Evolutionary conservation across 2,329 filamentous ascomycete genomes (phyloP).

Genomic region (Thielaviopsis populi): DNA sequence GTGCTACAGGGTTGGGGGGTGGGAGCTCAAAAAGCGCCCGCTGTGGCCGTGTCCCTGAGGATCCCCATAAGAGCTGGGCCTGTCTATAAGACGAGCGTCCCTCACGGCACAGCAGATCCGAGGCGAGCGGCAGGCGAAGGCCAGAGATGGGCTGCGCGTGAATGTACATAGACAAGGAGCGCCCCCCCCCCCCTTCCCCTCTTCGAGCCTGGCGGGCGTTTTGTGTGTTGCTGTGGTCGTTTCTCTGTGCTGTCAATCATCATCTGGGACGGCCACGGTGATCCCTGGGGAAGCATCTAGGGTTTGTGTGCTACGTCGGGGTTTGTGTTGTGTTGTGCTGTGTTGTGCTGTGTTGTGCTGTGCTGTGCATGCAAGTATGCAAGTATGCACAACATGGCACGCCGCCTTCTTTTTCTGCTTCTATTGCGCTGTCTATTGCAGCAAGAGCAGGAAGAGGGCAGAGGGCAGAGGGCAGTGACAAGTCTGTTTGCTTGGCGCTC

Average conservation of each 20-base stretch:
- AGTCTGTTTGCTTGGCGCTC: no score
- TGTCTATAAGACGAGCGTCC: background rate
- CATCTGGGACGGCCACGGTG: background rate
- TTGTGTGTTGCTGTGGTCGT: background rate
- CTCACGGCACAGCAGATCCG: background rate
- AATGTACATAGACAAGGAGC: background rate
- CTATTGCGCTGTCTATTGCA: background rate
- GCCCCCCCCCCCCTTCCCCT: no score
- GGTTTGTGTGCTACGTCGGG: background rate
- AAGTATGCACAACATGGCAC: background rate
- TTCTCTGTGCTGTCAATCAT: background rate
- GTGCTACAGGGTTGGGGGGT: background rate
- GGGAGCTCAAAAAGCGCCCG: background rate
- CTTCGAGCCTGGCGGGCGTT: background rate
- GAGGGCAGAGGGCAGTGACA: no score
- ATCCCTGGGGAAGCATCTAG: background rate
- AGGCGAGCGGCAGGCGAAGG: background rate
- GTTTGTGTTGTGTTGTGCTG: background rate
- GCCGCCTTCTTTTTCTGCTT: background rate
- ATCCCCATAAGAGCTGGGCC: background rate
- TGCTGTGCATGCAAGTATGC: background rate
- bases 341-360: background rate
- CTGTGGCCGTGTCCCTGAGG: background rate
- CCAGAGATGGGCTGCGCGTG: background rate
- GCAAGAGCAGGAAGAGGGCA: background rate